Percentiles rank a stretch among this genome's conserved stretches.
phyloP scores from a whole-genome alignment of 1,284 basidiomycete species.

The Ustilago shanxiensis region DNA sequence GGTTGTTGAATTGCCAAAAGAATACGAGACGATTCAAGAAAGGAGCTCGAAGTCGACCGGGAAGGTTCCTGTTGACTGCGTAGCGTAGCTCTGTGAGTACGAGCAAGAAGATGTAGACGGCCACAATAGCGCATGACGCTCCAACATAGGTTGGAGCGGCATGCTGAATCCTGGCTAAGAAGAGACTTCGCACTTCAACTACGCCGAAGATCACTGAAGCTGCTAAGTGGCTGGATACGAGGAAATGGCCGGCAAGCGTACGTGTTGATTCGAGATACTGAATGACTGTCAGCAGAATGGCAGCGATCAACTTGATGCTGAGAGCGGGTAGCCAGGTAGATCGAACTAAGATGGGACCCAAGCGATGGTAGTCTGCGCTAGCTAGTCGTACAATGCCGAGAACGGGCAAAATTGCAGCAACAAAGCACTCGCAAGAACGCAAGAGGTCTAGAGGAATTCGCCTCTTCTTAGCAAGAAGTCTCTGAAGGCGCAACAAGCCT shows the following conservation, averaged over 20 bases:
- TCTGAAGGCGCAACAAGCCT: neutral
- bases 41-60: conserved; percentile 29
- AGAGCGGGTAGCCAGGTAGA: too few relatives aligned
- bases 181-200: too few relatives aligned
- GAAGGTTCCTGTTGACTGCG: conserved; percentile 44
- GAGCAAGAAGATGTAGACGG: conserved; percentile 34
- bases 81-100: too few relatives aligned
- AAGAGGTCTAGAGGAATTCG: too few relatives aligned
- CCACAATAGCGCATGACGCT: conserved; percentile 1
- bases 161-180: conserved; percentile 33
- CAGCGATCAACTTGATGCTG: neutral
- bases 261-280: neutral
- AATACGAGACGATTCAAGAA: conserved; percentile 52
- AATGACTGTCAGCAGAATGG: neutral
- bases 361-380: too few relatives aligned
- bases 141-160: conserved; percentile 32
- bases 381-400: too few relatives aligned
- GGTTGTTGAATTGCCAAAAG: conserved; percentile 45
- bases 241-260: neutral
- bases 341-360: neutral
- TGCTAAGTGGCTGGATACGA: too few relatives aligned
- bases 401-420: too few relatives aligned
- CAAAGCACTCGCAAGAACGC: too few relatives aligned
- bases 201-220: too few relatives aligned
- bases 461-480: neutral